Conservation (phyloP, 768 basidiomycete genomes). For the Xanthoconium stramineum region DNA sequence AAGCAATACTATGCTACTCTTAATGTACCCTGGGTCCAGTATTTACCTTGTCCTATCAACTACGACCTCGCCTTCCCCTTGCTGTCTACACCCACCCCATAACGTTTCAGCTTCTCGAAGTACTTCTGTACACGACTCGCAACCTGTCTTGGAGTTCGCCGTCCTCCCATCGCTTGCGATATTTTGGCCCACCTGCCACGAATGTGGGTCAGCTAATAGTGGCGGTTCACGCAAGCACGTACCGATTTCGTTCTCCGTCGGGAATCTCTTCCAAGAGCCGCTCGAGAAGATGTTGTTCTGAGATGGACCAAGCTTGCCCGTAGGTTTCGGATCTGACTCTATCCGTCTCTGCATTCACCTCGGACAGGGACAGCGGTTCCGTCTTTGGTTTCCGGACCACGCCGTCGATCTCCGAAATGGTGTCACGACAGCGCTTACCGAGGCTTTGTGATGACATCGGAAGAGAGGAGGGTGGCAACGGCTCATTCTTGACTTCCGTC, state of each 20-base stretch:
- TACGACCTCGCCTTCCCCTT: conserved; percentile 24
- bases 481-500: conserved; percentile 10
- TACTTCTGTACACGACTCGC: conserved; percentile 88
- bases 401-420: conserved; percentile 16
- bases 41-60: background rate
- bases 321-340: conserved; percentile 57
- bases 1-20: no score
- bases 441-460: conserved; percentile 18
- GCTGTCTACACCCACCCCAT: conserved; percentile 49
- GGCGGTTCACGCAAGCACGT: conserved; percentile 16
- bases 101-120: conserved; percentile 78
- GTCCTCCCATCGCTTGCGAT: conserved; percentile 75
- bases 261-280: conserved; percentile 73
- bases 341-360: conserved; percentile 20
- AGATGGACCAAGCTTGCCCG: conserved; percentile 74
- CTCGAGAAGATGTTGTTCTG: conserved; percentile 76
- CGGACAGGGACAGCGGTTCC: conserved; percentile 14
- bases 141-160: conserved; percentile 78
- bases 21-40: no score
- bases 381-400: conserved; percentile 12
- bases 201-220: conserved; percentile 8
- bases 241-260: conserved; percentile 74
- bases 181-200: conserved; percentile 71
- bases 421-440: conserved; percentile 28
- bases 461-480: conserved; percentile 1